These are phyloP conservation scores for Globisporangium perplexum DNA, from an alignment of 352 stramenopile species.

Conservation along the genomic window DNA sequence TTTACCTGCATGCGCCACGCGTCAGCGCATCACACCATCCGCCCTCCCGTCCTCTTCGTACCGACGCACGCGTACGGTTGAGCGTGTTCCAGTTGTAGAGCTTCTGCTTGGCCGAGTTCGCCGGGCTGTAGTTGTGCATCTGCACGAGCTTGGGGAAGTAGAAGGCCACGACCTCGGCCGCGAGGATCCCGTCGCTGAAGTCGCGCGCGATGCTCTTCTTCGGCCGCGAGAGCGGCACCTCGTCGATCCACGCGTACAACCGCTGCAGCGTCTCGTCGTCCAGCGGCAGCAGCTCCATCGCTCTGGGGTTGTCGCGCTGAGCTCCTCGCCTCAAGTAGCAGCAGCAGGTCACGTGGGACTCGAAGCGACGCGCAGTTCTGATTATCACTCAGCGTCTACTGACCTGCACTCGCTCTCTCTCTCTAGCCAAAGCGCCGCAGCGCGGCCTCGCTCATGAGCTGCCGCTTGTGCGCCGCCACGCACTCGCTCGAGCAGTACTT, in stretches of 20 bases:
- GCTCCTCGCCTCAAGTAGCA: too few relatives aligned
- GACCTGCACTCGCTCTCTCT: not conserved
- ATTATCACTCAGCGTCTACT: not conserved
- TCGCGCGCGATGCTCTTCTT: slow-evolving; percentile 95
- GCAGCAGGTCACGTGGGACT: not conserved
- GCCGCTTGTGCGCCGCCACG: slow-evolving; percentile 89
- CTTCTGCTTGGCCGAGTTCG: slow-evolving; percentile 92
- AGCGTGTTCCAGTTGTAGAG: slow-evolving; percentile 96
- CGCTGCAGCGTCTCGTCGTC: slow-evolving; percentile 90
- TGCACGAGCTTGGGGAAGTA: slow-evolving; percentile 95
- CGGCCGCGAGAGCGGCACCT: slow-evolving; percentile 91
- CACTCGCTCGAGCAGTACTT: slow-evolving; percentile 94
- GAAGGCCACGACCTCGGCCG: slow-evolving; percentile 89
- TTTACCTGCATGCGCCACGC: slow-evolving; percentile 53
- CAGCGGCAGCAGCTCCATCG: slow-evolving; percentile 55
- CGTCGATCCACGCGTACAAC: slow-evolving; percentile 95
- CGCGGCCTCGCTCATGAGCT: slow-evolving; percentile 92
- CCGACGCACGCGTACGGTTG: too few relatives aligned
- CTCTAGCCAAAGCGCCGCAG: slow-evolving; percentile 51
- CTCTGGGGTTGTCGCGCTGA: too few relatives aligned
- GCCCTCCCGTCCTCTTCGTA: too few relatives aligned
- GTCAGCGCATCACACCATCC: too few relatives aligned
- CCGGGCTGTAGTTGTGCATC: slow-evolving; percentile 95
- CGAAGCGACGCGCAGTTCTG: slow-evolving; percentile 30
- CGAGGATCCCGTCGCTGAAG: slow-evolving; percentile 92